Evolutionary conservation across 2,329 filamentous ascomycete species (phyloP).

Genomic region (Aspergillus sp.): DNA sequence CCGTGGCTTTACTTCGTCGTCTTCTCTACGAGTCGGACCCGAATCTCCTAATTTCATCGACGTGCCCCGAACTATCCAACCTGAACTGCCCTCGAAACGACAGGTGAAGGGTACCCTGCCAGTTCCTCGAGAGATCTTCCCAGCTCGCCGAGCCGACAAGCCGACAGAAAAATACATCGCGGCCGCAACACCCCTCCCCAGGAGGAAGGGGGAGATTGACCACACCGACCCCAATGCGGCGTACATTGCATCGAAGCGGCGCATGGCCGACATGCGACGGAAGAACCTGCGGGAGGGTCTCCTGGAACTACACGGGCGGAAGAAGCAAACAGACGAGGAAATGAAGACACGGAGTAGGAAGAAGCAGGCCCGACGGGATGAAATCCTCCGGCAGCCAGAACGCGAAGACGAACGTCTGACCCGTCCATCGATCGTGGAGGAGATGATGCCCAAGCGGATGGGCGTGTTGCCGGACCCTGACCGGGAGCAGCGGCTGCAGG

Average conservation of each 20-base stretch:
- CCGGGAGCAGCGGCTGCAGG: slow-evolving; percentile 49
- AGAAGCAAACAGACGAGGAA: slow-evolving; percentile 39
- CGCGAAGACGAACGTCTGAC: slow-evolving; percentile 71
- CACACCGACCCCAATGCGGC: slow-evolving; percentile 38
- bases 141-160: slow-evolving; percentile 53
- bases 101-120: slow-evolving; percentile 70
- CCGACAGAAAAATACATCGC: slow-evolving; percentile 52
- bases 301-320: slow-evolving; percentile 58
- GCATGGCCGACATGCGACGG: slow-evolving; percentile 64
- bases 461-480: slow-evolving; percentile 53
- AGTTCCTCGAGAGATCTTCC: slow-evolving; percentile 73
- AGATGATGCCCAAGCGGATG: slow-evolving; percentile 43
- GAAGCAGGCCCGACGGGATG: slow-evolving; percentile 45
- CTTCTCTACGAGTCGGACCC: slow-evolving; percentile 44
- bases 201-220: slow-evolving; percentile 23
- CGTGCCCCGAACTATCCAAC: slow-evolving; percentile 68
- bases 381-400: slow-evolving; percentile 54
- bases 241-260: slow-evolving; percentile 57
- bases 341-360: slow-evolving; percentile 35
- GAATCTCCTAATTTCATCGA: slow-evolving; percentile 85
- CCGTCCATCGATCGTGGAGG: slow-evolving; percentile 53
- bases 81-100: slow-evolving; percentile 44
- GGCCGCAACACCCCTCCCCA: slow-evolving; percentile 50
- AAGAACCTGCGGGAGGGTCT: slow-evolving; percentile 65
- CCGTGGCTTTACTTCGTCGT: slow-evolving; percentile 33